Evolutionary conservation across 768 basidiomycete genomes (phyloP).

Genomic region (Leucosporidium creatinivorum): DNA sequence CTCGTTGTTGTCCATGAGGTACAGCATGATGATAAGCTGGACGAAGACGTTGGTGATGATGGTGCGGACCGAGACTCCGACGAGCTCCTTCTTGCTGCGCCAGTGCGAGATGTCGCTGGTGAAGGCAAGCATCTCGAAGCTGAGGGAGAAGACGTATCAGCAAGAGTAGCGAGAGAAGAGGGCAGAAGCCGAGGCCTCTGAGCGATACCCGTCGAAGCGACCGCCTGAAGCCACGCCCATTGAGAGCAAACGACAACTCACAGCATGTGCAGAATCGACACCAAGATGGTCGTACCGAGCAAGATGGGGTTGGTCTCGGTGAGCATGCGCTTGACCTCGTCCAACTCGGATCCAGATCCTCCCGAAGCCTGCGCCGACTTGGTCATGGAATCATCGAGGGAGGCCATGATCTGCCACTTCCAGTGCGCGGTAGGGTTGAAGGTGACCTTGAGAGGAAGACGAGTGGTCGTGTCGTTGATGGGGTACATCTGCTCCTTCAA

Average conservation of each 20-base stretch:
- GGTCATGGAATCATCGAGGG: conserved; percentile 78
- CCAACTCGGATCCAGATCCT: conserved; percentile 62
- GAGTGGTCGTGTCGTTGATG: conserved; percentile 69
- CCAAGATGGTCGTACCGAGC: conserved; percentile 70
- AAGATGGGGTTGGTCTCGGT: conserved; percentile 63
- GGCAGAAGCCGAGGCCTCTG: background rate
- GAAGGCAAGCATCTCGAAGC: conserved; percentile 52
- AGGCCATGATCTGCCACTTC: conserved; percentile 70
- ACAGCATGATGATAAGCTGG: conserved; percentile 36
- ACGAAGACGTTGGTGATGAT: conserved; percentile 91
- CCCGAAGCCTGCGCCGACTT: conserved; percentile 47
- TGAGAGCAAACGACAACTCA: conserved; percentile 44
- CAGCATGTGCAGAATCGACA: conserved; percentile 80
- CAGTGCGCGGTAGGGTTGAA: conserved; percentile 67
- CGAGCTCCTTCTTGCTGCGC: conserved; percentile 81
- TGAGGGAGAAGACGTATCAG: conserved; percentile 37
- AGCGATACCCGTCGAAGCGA: too few species aligned
- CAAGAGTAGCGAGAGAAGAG: conserved; percentile 3
- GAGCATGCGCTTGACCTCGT: conserved; percentile 93
- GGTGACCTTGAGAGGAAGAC: conserved; percentile 68
- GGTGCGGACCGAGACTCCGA: conserved; percentile 80
- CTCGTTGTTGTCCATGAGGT: conserved; percentile 88
- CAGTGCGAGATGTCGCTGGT: conserved; percentile 76
- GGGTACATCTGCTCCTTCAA: conserved; percentile 67
- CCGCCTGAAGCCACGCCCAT: background rate